These are phyloP conservation scores for Exophiala sideris DNA, from an alignment of 2,329 filamentous ascomycete species.

Conservation along the genomic window DNA sequence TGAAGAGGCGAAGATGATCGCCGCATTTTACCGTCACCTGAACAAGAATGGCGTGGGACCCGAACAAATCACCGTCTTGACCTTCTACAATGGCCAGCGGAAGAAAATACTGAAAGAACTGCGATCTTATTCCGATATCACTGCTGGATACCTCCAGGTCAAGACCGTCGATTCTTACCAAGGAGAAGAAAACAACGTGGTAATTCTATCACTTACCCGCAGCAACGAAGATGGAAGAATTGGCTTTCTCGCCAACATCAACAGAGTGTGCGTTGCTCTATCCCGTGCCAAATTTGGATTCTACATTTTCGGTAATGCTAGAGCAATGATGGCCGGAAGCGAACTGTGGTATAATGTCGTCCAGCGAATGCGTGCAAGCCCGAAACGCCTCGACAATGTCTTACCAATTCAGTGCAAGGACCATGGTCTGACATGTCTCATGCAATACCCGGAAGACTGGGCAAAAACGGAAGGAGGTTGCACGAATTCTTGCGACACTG, in stretches of 20 bases:
- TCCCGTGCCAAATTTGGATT: constrained; percentile 73
- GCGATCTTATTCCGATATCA: constrained; percentile 43
- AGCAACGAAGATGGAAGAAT: constrained; percentile 58
- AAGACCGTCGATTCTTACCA: constrained; percentile 86
- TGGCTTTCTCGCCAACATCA: constrained; percentile 69
- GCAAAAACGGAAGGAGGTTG: constrained; percentile 53
- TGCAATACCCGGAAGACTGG: constrained; percentile 48
- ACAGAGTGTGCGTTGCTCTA: constrained; percentile 60
- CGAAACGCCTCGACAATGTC: constrained; percentile 44
- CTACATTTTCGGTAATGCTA: constrained; percentile 77
- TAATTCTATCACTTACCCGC: constrained; percentile 76
- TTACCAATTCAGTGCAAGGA: constrained; percentile 63
- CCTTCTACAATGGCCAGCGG: constrained; percentile 83
- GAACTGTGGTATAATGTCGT: constrained; percentile 53
- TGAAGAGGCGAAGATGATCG: constrained; percentile 72
- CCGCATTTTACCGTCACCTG: constrained; percentile 69
- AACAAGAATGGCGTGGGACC: constrained; percentile 61
- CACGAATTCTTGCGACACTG: constrained; percentile 43
- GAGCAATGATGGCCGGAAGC: constrained; percentile 48
- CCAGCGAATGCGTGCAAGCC: constrained; percentile 37
- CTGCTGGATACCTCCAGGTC: constrained; percentile 54
- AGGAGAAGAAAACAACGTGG: constrained; percentile 82
- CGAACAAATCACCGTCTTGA: constrained; percentile 70
- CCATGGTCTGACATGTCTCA: constrained; percentile 53
- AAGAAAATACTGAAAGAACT: constrained; percentile 57